A percentile compares a stretch with the other conserved stretches of the same genome.
Evolutionary conservation across 2,329 filamentous ascomycete genomes (phyloP).

Genomic region (Colletotrichum sidae): DNA sequence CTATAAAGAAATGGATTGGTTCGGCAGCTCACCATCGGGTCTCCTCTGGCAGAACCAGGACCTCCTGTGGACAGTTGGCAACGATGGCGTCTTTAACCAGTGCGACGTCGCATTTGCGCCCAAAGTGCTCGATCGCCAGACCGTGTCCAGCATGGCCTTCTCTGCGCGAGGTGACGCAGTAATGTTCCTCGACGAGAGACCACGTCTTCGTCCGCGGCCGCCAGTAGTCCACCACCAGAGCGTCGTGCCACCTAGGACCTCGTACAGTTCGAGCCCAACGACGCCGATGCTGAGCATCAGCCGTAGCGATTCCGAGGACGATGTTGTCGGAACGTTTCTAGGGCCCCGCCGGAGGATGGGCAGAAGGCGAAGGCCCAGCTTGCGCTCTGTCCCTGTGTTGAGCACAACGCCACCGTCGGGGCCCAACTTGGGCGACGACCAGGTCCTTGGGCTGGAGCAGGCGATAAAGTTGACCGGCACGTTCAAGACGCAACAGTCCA

Average conservation of each 20-base stretch:
- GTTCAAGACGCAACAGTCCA: conserved; percentile 71
- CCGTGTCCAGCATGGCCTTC: conserved; percentile 71
- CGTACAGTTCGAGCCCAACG: conserved; percentile 61
- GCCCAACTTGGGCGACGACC: conserved; percentile 53
- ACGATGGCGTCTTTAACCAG: conserved; percentile 72
- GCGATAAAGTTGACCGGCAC: conserved; percentile 67
- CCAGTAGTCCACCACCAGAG: conserved; percentile 49
- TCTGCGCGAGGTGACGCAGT: conserved; percentile 69
- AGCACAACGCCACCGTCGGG: conserved; percentile 68
- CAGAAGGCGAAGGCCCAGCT: conserved; percentile 57
- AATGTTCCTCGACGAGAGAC: conserved; percentile 71
- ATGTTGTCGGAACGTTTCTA: conserved; percentile 70
- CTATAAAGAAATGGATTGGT: conserved; percentile 73
- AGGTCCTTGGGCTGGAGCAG: conserved; percentile 66
- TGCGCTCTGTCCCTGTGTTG: conserved; percentile 44
- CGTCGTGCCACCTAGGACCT: conserved; percentile 49
- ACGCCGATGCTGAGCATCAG: conserved; percentile 66
- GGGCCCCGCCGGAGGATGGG: conserved; percentile 56
- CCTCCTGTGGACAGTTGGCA: conserved; percentile 74
- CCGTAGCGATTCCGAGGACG: conserved; percentile 74
- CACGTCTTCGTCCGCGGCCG: conserved; percentile 57
- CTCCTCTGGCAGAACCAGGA: conserved; percentile 74
- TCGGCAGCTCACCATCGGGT: conserved; percentile 67
- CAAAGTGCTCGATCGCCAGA: conserved; percentile 71
- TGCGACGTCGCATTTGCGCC: conserved; percentile 74